Evolutionary conservation across 2,329 filamentous ascomycete genomes (phyloP), one percentile per base, ranked within the genome.

Genomic region (Pseudopyrenochaeta lycopersici): DNA sequence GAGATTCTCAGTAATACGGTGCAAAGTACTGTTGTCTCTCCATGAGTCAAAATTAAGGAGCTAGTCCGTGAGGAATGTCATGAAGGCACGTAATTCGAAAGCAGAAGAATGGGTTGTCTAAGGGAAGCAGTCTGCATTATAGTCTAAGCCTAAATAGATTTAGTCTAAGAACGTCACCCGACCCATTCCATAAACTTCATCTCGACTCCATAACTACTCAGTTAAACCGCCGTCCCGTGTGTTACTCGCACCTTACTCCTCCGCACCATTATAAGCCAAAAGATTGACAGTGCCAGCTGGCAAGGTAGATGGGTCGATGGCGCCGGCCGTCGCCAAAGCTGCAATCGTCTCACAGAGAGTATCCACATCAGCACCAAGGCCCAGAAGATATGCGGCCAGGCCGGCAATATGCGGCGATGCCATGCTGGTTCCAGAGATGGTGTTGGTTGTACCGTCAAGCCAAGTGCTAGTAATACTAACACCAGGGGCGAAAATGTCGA

Each of bases 361-460:
- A 60, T 0, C 72, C 72, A 36, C 53, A 63, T n/a, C 68, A 48
- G 14, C 67, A 64, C 54, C 76, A 31, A 82, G 71, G 10, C 74
- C 72, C 77, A 90, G 85, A 39, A 91, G 77, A 75, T 90, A 91
- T 30, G 88, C 88, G 20, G 84, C 86, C 10, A 91, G 79, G 46
- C 89, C 89, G 31, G 85, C 82, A 47, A 91, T 80, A 70, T 90
- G 88, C 4, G 88, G 89, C n/a, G 83, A 83, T 30, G 88, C 87
- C 86, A 88, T 88, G 32, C 81, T 85, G 6, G 87, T 89, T 14
- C 86, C 87, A 11, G 80, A 82, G 60, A 86, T 80, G 43, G 72
- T 79, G 46, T 76, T 77, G 71, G 62, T 70, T 3, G 69, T 71
- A 38, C 74, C 72, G 30, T 79, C 53, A 32, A 62, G 65, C 59